Evolutionary conservation across 495 filamentous ascomycete genomes (phyloP), one percentile per base, ranked within the genome.

Genomic region (Neurospora discreta): DNA sequence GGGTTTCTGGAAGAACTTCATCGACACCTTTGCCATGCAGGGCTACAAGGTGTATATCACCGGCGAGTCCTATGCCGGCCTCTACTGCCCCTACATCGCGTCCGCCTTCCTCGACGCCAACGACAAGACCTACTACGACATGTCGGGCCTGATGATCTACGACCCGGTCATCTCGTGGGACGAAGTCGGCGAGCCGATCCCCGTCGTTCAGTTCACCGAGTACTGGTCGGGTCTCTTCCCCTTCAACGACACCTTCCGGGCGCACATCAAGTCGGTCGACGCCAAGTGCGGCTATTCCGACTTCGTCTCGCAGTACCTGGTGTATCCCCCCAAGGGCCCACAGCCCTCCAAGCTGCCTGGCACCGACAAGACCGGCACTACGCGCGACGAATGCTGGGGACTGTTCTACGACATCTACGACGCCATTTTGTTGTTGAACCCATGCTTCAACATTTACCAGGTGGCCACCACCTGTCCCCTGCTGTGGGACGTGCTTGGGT

Each of bases 401-500:
- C 18, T 91, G 33, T 92, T 84, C 80, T 81, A 84, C 73, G 82
- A 86, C 43, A 86, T 92, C 69, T 72, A 72, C 18, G 77, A 82
- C 18, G 92, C 90, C 36, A 85, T 84, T 20, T 76, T 82, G 30
- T 72, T 81, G 39, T 80, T 90, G 39, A 95, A 95, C 82, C 92
- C 92, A 0, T 95, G 92, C 83, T 95, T 92, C 83, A 88, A 92
- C 82, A 82, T 91, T 65, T 95, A 94, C 80, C 88, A 92, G 71
- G 85, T 95, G 23, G 85, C 88, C 26, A 89, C 88, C 71, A 92
- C 88, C 44, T 95, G 92, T 78, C 92, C 92, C 0, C 80, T 90
- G 46, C 84, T 90, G 3, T 93, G 87, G 88, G 88, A 91, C 73
- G 87, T 90, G 0, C 88, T 94, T 68, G 93, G 79, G 39, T 80